Base-by-base conservation (phyloP, 75 land plant genomes). In the Sequoiadendron giganteum region DNA sequence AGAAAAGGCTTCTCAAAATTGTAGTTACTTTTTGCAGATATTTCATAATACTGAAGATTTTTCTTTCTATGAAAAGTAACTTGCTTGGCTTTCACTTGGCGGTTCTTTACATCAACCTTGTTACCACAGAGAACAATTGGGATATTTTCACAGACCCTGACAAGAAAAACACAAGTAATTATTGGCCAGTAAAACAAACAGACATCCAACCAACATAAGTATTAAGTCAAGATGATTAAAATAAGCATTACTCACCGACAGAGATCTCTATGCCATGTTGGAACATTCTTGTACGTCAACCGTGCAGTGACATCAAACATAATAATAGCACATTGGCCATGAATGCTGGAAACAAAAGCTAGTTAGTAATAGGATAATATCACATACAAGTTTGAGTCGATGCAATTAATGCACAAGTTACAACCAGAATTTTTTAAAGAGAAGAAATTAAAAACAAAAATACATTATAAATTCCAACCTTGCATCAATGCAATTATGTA, bases 301-400 rank as follows among this genome's bases (percentile, higher is more conserved):
- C 93, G 82, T 32, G 93, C 93, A 75, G 93, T 92, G 70, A 92
- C 93, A 58, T 92, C 93, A 48, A 92, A 92, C 93, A 92, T 92
- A 81, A 92, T 92, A 45, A 92, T 92, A 21, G 93, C 93, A 85
- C 93, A 92, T 83, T 92, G 93, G 10, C 93, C 93, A 82, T 92
- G 92, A 84, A 92, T 92, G 68, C 93, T 92, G 93, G 39, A 54
- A 36, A 36, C 30, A 43, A 43, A 47, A 87, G 81, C 5, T 87
- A 43, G 34, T 82, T 45, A 82, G 84, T 28, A 47, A 82, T 47
- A n/a, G 16, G 16, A 82, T 82, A 45, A 82, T 47, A 19, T 82
- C 0, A 13, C 25, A n/a, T 25, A 68, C 28, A 65, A 68, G 30
- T 25, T 68, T 68, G 30, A 28, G 72, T 21, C 13, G 25, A 25